A percentile compares a stretch with the other conserved stretches of the same genome.
Conservation (phyloP, 2,329 filamentous ascomycete species). For the Apiospora kogelbergensis region DNA sequence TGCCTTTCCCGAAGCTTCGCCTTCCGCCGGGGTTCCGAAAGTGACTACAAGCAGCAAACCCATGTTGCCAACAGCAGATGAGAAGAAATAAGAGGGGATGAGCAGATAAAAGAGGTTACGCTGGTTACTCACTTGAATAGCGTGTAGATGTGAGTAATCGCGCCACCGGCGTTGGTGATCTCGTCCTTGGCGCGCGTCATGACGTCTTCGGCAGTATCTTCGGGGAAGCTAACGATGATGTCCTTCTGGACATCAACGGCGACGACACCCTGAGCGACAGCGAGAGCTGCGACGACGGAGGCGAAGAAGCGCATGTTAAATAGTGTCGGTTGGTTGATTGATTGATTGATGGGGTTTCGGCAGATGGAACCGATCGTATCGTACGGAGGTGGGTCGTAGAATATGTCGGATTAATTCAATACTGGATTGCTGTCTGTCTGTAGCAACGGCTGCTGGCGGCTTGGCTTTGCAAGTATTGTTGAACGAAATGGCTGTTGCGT, state of each 20-base stretch:
- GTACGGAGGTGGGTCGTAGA: constrained; percentile 1
- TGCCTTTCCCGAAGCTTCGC: constrained; percentile 23
- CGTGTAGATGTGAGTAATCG: constrained; percentile 76
- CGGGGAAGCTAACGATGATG: constrained; percentile 77
- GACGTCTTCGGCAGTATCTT: constrained; percentile 65
- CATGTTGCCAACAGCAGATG: not conserved
- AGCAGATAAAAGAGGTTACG: not conserved
- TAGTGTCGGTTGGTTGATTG: constrained; percentile 2
- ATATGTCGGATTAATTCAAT: not conserved
- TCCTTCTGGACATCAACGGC: constrained; percentile 68
- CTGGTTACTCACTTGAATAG: constrained; percentile 61
- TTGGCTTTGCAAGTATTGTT: not conserved
- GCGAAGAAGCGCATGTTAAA: constrained; percentile 59
- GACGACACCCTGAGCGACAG: constrained; percentile 57
- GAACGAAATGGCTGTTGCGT: not conserved
- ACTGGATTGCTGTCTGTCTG: not conserved
- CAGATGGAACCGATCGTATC: constrained; percentile 1
- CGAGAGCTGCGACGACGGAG: constrained; percentile 53
- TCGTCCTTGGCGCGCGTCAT: constrained; percentile 70
- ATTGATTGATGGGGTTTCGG: not conserved
- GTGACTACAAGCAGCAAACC: not conserved
- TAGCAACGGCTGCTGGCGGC: not conserved
- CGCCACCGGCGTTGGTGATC: constrained; percentile 68
- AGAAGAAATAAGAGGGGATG: not conserved
- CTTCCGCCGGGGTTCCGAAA: not conserved